Conservation (phyloP, 495 filamentous ascomycete genomes). For the Bacidia rubella region DNA sequence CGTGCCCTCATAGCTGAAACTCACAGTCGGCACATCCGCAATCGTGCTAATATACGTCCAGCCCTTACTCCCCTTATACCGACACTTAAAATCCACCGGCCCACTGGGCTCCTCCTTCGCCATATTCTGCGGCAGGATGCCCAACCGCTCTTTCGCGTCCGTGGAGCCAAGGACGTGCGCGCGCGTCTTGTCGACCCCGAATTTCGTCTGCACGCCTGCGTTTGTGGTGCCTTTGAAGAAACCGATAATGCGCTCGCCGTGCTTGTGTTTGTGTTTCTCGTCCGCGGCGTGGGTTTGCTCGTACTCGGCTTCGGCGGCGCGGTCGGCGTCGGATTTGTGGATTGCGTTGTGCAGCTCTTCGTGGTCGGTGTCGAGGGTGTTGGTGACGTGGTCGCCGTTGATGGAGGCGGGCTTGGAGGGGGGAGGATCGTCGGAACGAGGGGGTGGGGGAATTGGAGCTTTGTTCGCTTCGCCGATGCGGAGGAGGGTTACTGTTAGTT, state of each 20-base stretch:
- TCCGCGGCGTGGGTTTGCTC: conserved; percentile 1
- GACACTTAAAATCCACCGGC: conserved; percentile 60
- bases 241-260: conserved; percentile 41
- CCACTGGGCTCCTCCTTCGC: conserved; percentile 34
- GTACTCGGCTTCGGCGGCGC: conserved; percentile 26
- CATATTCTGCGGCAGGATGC: conserved; percentile 44
- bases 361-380: conserved; percentile 20
- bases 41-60: conserved; percentile 52
- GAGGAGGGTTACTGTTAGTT: conserved; percentile 72
- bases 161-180: conserved; percentile 47
- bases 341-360: conserved; percentile 18
- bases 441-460: conserved; percentile 69
- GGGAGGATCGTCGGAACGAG: conserved; percentile 39
- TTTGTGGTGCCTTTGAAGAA: conserved; percentile 61
- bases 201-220: conserved; percentile 50
- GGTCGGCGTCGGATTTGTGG: conserved; percentile 23
- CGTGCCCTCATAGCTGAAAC: conserved; percentile 38
- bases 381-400: conserved; percentile 18
- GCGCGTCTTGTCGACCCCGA: conserved; percentile 54
- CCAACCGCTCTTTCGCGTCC: conserved; percentile 57
- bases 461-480: conserved; percentile 76
- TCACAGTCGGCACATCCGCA: conserved; percentile 44
- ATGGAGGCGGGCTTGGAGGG: conserved; percentile 32
- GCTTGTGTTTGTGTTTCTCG: conserved; percentile 29
- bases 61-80: conserved; percentile 60